phyloP scores from a whole-genome alignment of 78 protist genomes.

The Dictyostelium purpureum region DNA sequence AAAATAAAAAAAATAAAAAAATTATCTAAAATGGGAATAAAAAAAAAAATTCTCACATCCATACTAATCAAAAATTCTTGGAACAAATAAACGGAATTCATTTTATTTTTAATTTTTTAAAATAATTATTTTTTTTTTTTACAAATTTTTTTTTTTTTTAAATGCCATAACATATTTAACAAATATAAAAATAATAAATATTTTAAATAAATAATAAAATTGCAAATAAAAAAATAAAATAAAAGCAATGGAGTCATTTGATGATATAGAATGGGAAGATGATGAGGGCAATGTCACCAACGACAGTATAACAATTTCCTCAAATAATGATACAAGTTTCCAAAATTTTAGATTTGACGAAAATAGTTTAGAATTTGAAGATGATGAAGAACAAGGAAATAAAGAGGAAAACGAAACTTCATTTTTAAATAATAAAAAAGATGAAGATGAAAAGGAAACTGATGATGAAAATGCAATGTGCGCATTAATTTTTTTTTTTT shows the following conservation, averaged over 20 bases:
- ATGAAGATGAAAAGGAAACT: conserved; percentile 1
- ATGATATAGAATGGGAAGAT: conserved; percentile 43
- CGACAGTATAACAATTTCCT: not conserved
- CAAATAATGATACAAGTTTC: no score
- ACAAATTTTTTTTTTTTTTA: no score
- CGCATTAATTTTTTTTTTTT: not conserved
- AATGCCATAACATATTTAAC: not conserved
- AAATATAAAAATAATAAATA: not conserved
- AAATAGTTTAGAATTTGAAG: not conserved
- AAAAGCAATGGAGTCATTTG: not conserved
- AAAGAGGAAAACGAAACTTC: conserved; percentile 1
- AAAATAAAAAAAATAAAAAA: no score
- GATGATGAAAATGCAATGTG: conserved; percentile 3
- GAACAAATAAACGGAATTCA: no score
- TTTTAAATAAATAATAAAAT: no score
- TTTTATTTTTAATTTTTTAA: no score
- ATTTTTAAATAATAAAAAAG: not conserved
- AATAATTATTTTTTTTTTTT: no score
- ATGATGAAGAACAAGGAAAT: not conserved
- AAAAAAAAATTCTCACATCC: no score
- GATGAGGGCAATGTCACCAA: not conserved
- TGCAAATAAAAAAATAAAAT: not conserved
- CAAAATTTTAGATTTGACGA: not conserved
- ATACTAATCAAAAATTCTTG: no score
- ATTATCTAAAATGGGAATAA: no score